Evolutionary conservation across 2,329 filamentous ascomycete species (phyloP), one percentile per base, ranked within the genome.

Genomic region (Botrytis galanthina): DNA sequence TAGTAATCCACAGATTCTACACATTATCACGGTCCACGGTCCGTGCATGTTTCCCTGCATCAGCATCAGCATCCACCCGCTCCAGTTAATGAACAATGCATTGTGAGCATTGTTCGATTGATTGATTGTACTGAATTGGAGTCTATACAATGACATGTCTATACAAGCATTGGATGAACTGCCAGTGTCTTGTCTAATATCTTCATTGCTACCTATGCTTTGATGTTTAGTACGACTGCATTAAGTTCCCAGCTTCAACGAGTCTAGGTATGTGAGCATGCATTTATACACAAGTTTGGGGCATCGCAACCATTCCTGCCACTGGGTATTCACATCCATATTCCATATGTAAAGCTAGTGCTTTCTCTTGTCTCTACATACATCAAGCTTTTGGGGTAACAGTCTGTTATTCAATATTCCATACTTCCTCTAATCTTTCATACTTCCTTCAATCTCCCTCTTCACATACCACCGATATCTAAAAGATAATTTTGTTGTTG

Each of bases 1-100:
- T 35, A 39, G n/a, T 57, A 57, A 57, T 57, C 51, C 4, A 18
- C 26, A n/a, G 26, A 54, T 54, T n/a, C 26, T 54, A 54, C 48
- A 14, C 48, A 54, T n/a, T 54, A 54, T 54, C 26, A 54, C 48
- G 1, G 62, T 64, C 42, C 26, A 54, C 48, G 1, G 62, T 64
- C 42, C 62, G 62, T 64, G 62, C 62, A 20, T 64, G 44, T 64
- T 37, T n/a, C 37, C 39, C 26, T 44, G 61, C 61, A 29, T 63
- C 60, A 32, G 54, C 54, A 59, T 14, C 59, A 64, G 39, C 61
- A 64, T 46, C 61, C 39, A 64, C 61, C 61, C 39, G 16, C 39
- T 64, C 22, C 12, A 42, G 26, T 29, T 8, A 29, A 18, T 29
- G 51, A 29, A 57, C 51, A 57, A 57, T 57, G n/a, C 29, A 29